Conservation (phyloP, 208 protist genomes). For the Acanthamoeba lenticulata region DNA sequence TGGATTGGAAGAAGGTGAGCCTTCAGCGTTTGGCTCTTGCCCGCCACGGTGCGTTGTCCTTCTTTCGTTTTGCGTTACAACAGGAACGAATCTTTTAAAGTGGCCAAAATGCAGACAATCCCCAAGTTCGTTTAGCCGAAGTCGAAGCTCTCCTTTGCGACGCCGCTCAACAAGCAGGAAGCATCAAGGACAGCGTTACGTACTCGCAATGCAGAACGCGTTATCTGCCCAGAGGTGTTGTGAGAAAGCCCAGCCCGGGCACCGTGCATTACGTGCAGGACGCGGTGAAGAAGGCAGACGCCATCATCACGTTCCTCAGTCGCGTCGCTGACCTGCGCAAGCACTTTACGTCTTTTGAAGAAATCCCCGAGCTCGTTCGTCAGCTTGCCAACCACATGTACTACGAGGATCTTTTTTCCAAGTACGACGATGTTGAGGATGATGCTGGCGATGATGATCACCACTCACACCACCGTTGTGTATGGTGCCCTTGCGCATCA, state of each 20-base stretch:
- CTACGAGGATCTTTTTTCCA: background rate
- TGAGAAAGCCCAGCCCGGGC: background rate
- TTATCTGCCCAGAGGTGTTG: no score
- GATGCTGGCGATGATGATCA: no score
- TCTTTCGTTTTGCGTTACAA: background rate
- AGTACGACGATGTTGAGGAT: background rate
- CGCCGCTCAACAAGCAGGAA: background rate
- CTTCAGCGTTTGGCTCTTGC: background rate
- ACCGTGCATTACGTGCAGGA: background rate
- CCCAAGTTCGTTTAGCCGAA: background rate
- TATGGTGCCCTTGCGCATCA: no score
- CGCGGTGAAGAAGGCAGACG: background rate
- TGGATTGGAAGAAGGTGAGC: background rate
- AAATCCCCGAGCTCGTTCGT: background rate
- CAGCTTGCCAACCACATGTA: background rate
- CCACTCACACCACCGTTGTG: no score
- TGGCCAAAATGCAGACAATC: background rate
- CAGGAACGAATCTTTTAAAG: background rate
- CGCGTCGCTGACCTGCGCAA: background rate
- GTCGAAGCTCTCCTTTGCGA: background rate
- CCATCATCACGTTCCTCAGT: background rate
- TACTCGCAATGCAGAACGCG: background rate
- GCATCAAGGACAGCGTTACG: background rate
- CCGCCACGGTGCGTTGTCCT: background rate
- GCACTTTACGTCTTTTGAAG: background rate